phyloP scores from a whole-genome alignment of 768 basidiomycete species.

The Hygrocybe punicea region DNA sequence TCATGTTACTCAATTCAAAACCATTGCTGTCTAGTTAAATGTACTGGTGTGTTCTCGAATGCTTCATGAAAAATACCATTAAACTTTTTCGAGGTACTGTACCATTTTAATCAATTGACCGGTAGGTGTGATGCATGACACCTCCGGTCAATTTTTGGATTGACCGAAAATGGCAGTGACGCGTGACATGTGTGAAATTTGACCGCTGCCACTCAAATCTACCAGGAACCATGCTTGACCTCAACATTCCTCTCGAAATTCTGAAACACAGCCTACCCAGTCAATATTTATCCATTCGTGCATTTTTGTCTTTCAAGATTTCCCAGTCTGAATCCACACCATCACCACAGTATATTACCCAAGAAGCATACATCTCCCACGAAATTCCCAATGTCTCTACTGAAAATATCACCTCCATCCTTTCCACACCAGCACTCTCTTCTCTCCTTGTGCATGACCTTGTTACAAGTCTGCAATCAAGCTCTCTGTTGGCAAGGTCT shows the following conservation, averaged over 20 bases:
- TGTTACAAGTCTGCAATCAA: neutral
- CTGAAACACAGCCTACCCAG: neutral
- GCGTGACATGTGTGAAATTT: slow-evolving; percentile 8
- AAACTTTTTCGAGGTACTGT: no score
- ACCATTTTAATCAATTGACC: no score
- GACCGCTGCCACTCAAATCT: neutral
- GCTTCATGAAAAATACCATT: no score
- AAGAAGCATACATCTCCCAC: neutral
- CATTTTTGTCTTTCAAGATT: slow-evolving; percentile 11
- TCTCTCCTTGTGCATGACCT: neutral
- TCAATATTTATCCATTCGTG: slow-evolving; percentile 1
- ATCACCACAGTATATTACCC: neutral
- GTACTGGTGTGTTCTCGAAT: no score
- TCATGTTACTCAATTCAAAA: no score
- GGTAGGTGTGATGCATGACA: no score
- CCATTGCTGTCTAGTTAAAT: no score
- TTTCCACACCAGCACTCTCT: neutral
- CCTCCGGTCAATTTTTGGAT: no score
- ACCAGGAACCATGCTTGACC: neutral
- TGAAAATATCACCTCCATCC: neutral
- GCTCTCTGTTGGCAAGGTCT: neutral
- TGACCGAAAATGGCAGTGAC: no score
- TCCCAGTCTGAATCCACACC: neutral
- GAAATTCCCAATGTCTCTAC: neutral
- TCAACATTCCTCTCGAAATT: neutral